Evolutionary conservation across 2,329 filamentous ascomycete species (phyloP).

Genomic region (Shiraia bambusicola): DNA sequence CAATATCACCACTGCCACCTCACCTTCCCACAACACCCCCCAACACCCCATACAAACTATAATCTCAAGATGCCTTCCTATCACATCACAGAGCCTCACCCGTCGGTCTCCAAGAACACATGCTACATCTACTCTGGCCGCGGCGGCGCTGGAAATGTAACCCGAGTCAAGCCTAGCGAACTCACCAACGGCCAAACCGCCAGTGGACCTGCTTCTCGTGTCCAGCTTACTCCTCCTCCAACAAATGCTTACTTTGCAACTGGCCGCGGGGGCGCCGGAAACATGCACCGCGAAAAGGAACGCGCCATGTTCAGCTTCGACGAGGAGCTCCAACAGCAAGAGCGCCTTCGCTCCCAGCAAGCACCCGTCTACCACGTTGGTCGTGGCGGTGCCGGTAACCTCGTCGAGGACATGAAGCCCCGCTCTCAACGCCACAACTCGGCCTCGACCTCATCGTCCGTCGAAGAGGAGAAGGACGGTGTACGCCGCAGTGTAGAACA

Average conservation of each 20-base stretch:
- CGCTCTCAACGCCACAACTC: constrained; percentile 32
- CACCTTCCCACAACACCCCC: constrained; percentile 7
- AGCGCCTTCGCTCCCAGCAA: constrained; percentile 55
- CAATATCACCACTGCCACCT: constrained; percentile 5
- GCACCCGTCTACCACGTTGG: constrained; percentile 66
- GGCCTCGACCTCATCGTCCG: constrained; percentile 20
- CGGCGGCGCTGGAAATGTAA: constrained; percentile 61
- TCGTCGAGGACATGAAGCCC: constrained; percentile 44
- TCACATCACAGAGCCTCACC: constrained; percentile 63
- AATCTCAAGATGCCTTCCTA: constrained; percentile 50
- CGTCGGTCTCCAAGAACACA: constrained; percentile 51
- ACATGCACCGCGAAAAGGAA: constrained; percentile 57
- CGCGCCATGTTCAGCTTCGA: constrained; percentile 68
- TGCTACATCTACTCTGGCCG: constrained; percentile 60
- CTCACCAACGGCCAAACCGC: constrained; percentile 52
- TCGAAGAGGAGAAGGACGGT: constrained; percentile 5
- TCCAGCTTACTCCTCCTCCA: constrained; percentile 51
- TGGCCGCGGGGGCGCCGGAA: constrained; percentile 68
- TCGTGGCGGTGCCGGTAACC: constrained; percentile 62
- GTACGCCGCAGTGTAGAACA: constrained; percentile 25
- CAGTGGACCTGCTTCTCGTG: constrained; percentile 51
- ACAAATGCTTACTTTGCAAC: constrained; percentile 60
- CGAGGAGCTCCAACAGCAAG: constrained; percentile 62
- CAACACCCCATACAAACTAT: constrained; percentile 16
- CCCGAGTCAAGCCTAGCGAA: constrained; percentile 56